Conservation (phyloP, 345 rosid genomes). For the Orychophragmus violaceus region DNA sequence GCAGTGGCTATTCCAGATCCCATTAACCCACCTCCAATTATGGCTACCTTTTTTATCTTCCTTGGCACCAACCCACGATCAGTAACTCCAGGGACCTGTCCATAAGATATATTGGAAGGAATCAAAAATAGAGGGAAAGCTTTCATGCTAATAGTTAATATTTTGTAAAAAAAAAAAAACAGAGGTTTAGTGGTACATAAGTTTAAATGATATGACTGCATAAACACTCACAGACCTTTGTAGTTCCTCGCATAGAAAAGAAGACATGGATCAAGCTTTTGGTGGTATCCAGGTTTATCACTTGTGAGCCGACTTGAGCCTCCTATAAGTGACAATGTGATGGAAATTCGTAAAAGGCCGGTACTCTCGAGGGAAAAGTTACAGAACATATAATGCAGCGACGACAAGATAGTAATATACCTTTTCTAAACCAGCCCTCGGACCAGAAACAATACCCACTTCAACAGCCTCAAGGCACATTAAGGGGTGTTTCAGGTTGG, state of each 20-base stretch:
- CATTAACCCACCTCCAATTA: slow-evolving; percentile 96
- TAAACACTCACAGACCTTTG: slow-evolving; percentile 47
- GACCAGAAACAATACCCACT: slow-evolving; percentile 77
- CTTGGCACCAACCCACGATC: slow-evolving; percentile 72
- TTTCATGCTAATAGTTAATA: neutral
- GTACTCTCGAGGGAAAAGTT: neutral
- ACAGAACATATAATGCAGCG: neutral
- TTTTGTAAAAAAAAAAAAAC: neutral
- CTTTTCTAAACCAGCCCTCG: slow-evolving; percentile 80
- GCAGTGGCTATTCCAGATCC: slow-evolving; percentile 99
- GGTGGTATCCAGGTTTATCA: slow-evolving; percentile 55
- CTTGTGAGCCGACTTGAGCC: slow-evolving; percentile 52
- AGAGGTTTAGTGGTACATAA: neutral
- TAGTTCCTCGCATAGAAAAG: slow-evolving; percentile 85
- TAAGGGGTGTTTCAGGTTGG: slow-evolving; percentile 75
- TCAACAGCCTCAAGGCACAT: slow-evolving; percentile 83
- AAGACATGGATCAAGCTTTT: slow-evolving; percentile 86
- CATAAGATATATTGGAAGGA: slow-evolving; percentile 6
- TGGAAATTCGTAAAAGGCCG: neutral
- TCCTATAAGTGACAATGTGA: slow-evolving; percentile 49
- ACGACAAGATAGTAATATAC: slow-evolving; percentile 29
- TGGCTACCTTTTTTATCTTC: slow-evolving; percentile 68
- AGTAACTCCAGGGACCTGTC: slow-evolving; percentile 85
- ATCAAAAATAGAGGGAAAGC: neutral
- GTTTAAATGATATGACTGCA: slow-evolving; percentile 6